A percentile compares a stretch with the other conserved stretches of the same genome.
Conservation (phyloP, 2,329 filamentous ascomycete species). For the Dactylellina sp. region DNA sequence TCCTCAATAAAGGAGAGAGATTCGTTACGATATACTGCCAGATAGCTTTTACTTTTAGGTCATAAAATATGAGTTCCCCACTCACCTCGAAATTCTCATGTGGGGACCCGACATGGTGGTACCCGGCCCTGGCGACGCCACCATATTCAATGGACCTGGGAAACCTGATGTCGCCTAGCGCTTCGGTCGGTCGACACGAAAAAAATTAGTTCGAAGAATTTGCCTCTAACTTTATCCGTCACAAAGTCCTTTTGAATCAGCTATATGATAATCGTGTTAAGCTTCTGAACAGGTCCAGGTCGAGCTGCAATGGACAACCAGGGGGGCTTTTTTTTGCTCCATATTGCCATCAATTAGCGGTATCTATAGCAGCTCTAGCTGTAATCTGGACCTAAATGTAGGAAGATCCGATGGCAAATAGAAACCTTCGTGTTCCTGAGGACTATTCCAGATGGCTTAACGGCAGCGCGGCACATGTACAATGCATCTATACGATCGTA, state of each 20-base stretch:
- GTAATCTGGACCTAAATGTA: neutral
- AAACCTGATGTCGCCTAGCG: conserved; percentile 47
- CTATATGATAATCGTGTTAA: conserved; percentile 38
- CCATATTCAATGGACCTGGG: conserved; percentile 10
- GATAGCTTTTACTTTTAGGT: too few species aligned
- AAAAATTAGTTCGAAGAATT: conserved; percentile 1
- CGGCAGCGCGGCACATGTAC: neutral
- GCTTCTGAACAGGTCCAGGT: conserved; percentile 10
- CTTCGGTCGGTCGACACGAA: conserved; percentile 52
- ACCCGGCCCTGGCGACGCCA: conserved; percentile 27
- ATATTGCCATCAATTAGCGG: conserved; percentile 8
- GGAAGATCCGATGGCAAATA: conserved; percentile 3
- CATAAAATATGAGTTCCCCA: conserved; percentile 1
- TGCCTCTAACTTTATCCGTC: conserved; percentile 44
- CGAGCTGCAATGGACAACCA: neutral
- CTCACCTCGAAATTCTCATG: conserved; percentile 3
- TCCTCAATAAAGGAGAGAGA: too few species aligned
- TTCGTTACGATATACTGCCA: too few species aligned
- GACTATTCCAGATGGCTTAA: conserved; percentile 5
- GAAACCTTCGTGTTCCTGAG: conserved; percentile 6
- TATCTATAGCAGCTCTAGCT: neutral
- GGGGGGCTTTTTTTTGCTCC: conserved; percentile 18
- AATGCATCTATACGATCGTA: too few species aligned
- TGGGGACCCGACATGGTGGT: conserved; percentile 34
- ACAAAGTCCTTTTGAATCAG: conserved; percentile 29